These are phyloP conservation scores for Salix arbutifolia DNA, from an alignment of 345 rosid genomes.

Conservation along the genomic window DNA sequence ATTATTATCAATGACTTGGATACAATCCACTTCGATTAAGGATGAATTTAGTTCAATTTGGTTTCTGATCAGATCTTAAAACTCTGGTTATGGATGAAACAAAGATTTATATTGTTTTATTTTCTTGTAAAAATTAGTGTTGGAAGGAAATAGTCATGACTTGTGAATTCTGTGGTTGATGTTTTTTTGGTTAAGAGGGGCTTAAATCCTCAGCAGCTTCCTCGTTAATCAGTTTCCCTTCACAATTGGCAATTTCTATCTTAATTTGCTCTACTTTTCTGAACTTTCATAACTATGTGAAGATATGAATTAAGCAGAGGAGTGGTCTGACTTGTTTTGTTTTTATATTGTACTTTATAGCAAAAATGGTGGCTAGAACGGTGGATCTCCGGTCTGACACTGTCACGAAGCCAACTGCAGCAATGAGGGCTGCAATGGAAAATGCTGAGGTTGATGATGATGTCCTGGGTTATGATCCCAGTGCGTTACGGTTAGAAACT, in stretches of 20 bases:
- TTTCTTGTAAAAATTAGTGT: background rate
- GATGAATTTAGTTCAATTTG: background rate
- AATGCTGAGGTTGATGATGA: slow-evolving; percentile 92
- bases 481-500: slow-evolving; percentile 53
- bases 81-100: background rate
- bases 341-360: slow-evolving; percentile 12
- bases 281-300: background rate
- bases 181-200: background rate
- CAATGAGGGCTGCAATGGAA: slow-evolving; percentile 90
- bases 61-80: background rate
- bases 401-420: slow-evolving; percentile 78
- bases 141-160: background rate
- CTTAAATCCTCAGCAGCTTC: background rate
- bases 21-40: background rate
- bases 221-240: background rate
- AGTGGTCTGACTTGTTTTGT: background rate
- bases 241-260: background rate
- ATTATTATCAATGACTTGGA: background rate
- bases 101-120: background rate
- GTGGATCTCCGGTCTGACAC: slow-evolving; percentile 96
- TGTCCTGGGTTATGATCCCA: slow-evolving; percentile 67
- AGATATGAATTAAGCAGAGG: background rate
- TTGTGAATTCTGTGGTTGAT: background rate
- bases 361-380: slow-evolving; percentile 53
- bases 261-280: background rate